Base-by-base conservation (phyloP, 495 filamentous ascomycete species). In the Xylaria curta region DNA sequence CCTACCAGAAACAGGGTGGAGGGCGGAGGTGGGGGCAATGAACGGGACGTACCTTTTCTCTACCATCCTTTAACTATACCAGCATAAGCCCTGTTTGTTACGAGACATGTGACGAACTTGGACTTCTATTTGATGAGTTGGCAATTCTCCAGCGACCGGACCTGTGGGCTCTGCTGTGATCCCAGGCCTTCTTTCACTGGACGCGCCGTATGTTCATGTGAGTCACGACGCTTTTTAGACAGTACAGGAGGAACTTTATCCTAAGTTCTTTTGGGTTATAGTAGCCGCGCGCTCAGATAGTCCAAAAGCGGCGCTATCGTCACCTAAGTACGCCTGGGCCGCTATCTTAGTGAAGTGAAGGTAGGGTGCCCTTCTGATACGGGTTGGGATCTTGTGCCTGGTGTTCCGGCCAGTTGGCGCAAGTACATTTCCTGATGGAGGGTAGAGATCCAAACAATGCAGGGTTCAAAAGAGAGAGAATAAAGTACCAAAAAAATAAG, bases 71-170 rank as follows among this genome's bases (percentile, higher is more conserved):
- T 38, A 38, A 6, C 24, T 49, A 53, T 66, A 31, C 69, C 56
- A 33, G 33, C 49, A 62, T 51, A 26, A 49, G 62, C 69, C 51
- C 49, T 67, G 62, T 49, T 38, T 67, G 68, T 70, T 70, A 70
- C 68, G 44, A 70, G 68, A 70, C 69, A 72, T 72, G 69, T 72
- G 69, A 72, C 69, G 44, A 61, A 66, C 69, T 51, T 40, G 61
- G 44, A 56, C 69, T 9, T 71, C 49, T 26, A 59, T 53, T 72
- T 72, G 69, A 72, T 72, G 69, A 59, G 69, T 72, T 72, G 69
- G 69, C 69, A 66, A 40, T 46, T 40, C 38, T 49, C 62, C 49
- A 66, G 38, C 44, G 62, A 56, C 59, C 56, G 60, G 60, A 46
- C 62, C 53, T 15, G 62, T 72, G 69, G 62, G 40, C 62, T 72